Evolutionary conservation across 257 asterid genomes (phyloP), one percentile per base, ranked within the genome.

Genomic region (Solanum rostratum): DNA sequence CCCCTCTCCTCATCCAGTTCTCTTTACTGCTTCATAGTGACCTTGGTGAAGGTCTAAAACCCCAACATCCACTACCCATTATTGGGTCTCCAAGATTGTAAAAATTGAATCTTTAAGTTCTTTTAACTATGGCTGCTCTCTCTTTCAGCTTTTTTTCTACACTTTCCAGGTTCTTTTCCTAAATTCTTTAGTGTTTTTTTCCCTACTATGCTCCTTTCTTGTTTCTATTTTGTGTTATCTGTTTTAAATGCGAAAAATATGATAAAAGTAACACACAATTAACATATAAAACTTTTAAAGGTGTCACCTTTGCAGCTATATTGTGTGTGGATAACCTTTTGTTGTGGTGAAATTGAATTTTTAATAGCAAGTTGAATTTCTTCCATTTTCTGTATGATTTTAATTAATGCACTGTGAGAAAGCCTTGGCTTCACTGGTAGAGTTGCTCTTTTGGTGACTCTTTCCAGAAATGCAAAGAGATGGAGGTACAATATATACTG

Each of bases 101-200:
- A 85, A 80, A 76, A 85, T 78, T 86, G 93, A 85, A 90, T 80
- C 88, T 78, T 84, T 74, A 84, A 89, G 88, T 85, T 80, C 89
- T 69, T 50, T 59, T 85, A 52, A 83, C 76, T 59, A 94, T 95
- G 99, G 95, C 96, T 87, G 89, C 91, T 84, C 81, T 92, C 70
- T 89, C 95, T 80, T 91, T 91, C 84, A 84, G 93, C 8, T 95
- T 91, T 69, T 89, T 91, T 80, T 83, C 94, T 50, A 86, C 92
- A 71, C 83, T 89, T 37, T 94, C 98, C 94, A 94, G 99, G 99
- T 95, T 86, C 70, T 78, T 46, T 85, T 86, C 86, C 92, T 86
- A 84, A 85, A 84, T 80, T 16, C 55, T 81, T 65, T 84, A 81
- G 20, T 10, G 12, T 22, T 54, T 82, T 78, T 15, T 68, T 24